Base-by-base conservation (phyloP, 2,329 filamentous ascomycete species). In the Sclerotiophoma versabilis region DNA sequence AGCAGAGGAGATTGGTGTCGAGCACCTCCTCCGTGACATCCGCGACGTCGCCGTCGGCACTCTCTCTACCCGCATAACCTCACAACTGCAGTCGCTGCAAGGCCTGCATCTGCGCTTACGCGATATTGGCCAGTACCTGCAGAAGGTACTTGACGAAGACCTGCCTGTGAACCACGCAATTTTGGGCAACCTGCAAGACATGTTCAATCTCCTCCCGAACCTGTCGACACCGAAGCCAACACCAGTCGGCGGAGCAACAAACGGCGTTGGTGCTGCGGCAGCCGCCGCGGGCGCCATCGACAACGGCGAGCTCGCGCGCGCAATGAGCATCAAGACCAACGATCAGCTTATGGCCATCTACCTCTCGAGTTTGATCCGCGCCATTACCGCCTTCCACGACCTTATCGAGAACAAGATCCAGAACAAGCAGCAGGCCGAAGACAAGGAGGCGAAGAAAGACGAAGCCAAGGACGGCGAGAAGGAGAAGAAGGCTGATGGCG, bases 401-500 rank as follows among this genome's bases (percentile, higher is more conserved):
- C 80, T 99, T 65, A 99, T 99, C 64, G 95, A 99, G 82, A 99
- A 99, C 83, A 99, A 99, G 85, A 97, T 98, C 65, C 93, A 98
- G 81, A 99, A 99, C 80, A 86, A 93, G 75, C 93, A 98, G 79
- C 91, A 96, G 76, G 90, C 96, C 71, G 95, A 98, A 73, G 95
- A 99, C 72, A 93, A 93, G 79, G 93, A 98, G 67, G 84, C 82
- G 38, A 86, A 89, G 60, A 82, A 82, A 63, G 81, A 83, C 29
- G 83, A 82, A 60, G 77, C 78, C 51, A 77, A 80, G 68, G 86
- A 92, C 72, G 87, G 88, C 37, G 83, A 82, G 42, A 89, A 90
- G 71, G 87, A 87, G 63, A 76, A 80, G 65, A 84, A 84, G 57
- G 63, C 75, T 8, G 89, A 88, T 52, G 85, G 85, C 12, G 50